These are phyloP conservation scores for Corymbia calophylla DNA, from an alignment of 441 rosid genomes.

Conservation along the genomic window DNA sequence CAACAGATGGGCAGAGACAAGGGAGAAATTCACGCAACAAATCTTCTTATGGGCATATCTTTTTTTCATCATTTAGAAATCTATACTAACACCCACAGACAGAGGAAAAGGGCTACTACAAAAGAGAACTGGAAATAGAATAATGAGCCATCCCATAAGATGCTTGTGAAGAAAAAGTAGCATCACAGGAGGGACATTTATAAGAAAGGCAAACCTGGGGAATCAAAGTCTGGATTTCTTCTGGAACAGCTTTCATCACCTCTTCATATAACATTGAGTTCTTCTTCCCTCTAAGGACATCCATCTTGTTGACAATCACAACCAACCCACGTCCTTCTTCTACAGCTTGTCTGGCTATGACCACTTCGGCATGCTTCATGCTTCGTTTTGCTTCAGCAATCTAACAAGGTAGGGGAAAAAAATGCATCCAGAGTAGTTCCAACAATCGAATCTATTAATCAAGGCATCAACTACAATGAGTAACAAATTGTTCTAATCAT, in stretches of 20 bases:
- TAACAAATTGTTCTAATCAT: not conserved
- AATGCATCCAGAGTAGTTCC: not conserved
- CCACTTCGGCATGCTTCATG: slow-evolving; percentile 94
- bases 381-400: slow-evolving; percentile 65
- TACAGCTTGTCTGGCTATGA: slow-evolving; percentile 81
- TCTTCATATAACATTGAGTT: slow-evolving; percentile 41
- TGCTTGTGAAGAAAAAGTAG: not conserved
- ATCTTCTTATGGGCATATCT: not conserved
- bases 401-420: slow-evolving; percentile 18
- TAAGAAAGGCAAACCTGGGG: slow-evolving; percentile 59
- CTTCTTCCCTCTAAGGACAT: slow-evolving; percentile 57
- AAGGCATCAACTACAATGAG: not conserved
- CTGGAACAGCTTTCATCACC: slow-evolving; percentile 87
- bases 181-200: not conserved
- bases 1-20: not conserved
- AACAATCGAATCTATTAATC: not conserved
- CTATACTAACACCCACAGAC: not conserved
- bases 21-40: not conserved
- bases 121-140: not conserved
- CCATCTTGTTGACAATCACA: slow-evolving; percentile 91
- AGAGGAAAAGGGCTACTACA: not conserved
- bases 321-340: slow-evolving; percentile 98
- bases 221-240: slow-evolving; percentile 82
- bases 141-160: slow-evolving; percentile 10
- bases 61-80: not conserved